Percentiles rank a stretch among this genome's conserved stretches.
Conservation (phyloP, 768 basidiomycete species). For the Suillus discolor region DNA sequence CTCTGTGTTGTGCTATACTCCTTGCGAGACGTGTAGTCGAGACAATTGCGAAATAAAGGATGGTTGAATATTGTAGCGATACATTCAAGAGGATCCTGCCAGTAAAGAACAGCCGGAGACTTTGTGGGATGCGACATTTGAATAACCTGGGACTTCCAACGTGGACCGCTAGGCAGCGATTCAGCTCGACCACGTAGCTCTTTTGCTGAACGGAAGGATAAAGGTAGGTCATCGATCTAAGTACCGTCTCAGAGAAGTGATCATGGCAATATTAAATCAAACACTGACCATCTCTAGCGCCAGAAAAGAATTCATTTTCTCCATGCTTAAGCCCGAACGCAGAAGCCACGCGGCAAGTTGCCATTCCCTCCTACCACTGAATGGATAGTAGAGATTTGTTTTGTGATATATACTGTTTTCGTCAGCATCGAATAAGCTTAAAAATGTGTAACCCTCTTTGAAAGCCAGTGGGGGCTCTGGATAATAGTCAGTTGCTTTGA, state of each 20-base stretch:
- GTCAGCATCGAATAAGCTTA: neutral
- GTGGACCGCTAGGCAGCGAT: conserved; percentile 21
- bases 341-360: conserved; percentile 31
- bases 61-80: conserved; percentile 10
- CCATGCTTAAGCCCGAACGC: conserved; percentile 33
- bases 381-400: neutral
- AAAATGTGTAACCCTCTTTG: neutral
- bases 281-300: conserved; percentile 26
- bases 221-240: conserved; percentile 1
- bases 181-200: conserved; percentile 22
- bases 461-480: too few species aligned
- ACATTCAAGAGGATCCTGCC: conserved; percentile 17
- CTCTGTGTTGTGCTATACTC: conserved; percentile 13
- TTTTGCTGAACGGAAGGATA: conserved; percentile 30
- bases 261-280: too few species aligned
- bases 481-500: too few species aligned
- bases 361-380: conserved; percentile 27
- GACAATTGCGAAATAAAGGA: conserved; percentile 21
- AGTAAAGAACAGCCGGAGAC: conserved; percentile 22
- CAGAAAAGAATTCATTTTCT: conserved; percentile 29
- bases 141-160: conserved; percentile 22
- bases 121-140: conserved; percentile 20
- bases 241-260: too few species aligned
- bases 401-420: neutral
- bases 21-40: conserved; percentile 21